Evolutionary conservation across 1,139 yeast genomes (phyloP).

Genomic region (Nadsonia commutata): DNA sequence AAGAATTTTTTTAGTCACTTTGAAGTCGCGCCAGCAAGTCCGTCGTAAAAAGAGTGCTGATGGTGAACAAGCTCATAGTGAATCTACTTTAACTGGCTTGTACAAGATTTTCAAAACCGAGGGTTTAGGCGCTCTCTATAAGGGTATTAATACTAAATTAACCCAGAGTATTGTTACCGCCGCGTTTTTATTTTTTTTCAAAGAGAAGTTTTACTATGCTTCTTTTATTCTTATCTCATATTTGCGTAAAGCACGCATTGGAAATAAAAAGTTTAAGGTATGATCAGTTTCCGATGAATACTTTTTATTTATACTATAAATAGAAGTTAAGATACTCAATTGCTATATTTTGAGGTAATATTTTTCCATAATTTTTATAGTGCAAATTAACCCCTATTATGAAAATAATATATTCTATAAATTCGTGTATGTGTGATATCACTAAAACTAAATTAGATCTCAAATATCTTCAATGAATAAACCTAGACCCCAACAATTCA

Average conservation of each 20-base stretch:
- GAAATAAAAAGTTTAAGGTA: too few relatives aligned
- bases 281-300: too few relatives aligned
- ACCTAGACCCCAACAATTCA: slow-evolving; percentile 52
- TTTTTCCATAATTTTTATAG: too few relatives aligned
- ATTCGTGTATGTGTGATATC: neutral
- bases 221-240: slow-evolving; percentile 19
- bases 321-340: too few relatives aligned
- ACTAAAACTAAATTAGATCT: slow-evolving; percentile 15
- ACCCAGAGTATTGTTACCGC: slow-evolving; percentile 77
- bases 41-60: slow-evolving; percentile 4
- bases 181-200: slow-evolving; percentile 80
- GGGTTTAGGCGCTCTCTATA: slow-evolving; percentile 65
- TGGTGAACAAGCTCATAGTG: neutral
- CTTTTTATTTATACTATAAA: too few relatives aligned
- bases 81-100: slow-evolving; percentile 20
- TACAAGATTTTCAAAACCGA: slow-evolving; percentile 44
- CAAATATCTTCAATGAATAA: slow-evolving; percentile 36
- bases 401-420: neutral
- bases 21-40: slow-evolving; percentile 74
- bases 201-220: slow-evolving; percentile 50
- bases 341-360: too few relatives aligned
- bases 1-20: slow-evolving; percentile 30
- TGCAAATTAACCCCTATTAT: too few relatives aligned
- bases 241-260: slow-evolving; percentile 14
- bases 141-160: slow-evolving; percentile 67